Evolutionary conservation across 2,329 filamentous ascomycete species (phyloP).

Genomic region (Penicillium sp.): DNA sequence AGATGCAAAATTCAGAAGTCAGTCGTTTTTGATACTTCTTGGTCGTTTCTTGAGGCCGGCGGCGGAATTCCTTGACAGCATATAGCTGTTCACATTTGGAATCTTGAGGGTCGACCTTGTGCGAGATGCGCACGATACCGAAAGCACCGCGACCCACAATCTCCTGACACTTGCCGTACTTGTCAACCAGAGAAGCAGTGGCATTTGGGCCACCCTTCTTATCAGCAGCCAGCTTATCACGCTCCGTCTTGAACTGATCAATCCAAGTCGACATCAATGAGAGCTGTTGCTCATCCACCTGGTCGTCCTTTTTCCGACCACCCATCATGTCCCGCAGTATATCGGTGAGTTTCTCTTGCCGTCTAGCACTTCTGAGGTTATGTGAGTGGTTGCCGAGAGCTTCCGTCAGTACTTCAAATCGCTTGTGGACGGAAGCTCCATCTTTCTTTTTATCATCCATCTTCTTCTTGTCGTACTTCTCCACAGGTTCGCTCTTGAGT

Average conservation of each 20-base stretch:
- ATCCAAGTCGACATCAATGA: conserved; percentile 96
- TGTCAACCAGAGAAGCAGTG: conserved; percentile 80
- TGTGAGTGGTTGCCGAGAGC: conserved; percentile 71
- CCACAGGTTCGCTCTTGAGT: conserved; percentile 29
- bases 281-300: conserved; percentile 69
- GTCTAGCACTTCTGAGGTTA: conserved; percentile 79
- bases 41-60: conserved; percentile 86
- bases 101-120: conserved; percentile 85
- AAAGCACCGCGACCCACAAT: conserved; percentile 94
- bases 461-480: conserved; percentile 31
- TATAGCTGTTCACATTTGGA: conserved; percentile 80
- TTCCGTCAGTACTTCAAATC: conserved; percentile 60
- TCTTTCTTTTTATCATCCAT: conserved; percentile 36
- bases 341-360: conserved; percentile 91
- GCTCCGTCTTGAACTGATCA: conserved; percentile 85
- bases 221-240: conserved; percentile 69
- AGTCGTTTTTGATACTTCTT: conserved; percentile 98
- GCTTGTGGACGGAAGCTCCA: conserved; percentile 33
- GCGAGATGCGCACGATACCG: conserved; percentile 93
- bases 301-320: conserved; percentile 70
- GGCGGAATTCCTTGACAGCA: conserved; percentile 96
- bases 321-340: conserved; percentile 81
- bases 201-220: conserved; percentile 73
- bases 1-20: conserved; percentile 97
- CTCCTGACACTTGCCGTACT: conserved; percentile 98